phyloP scores from a whole-genome alignment of 495 filamentous ascomycete genomes.

The Trichoderma virens region DNA sequence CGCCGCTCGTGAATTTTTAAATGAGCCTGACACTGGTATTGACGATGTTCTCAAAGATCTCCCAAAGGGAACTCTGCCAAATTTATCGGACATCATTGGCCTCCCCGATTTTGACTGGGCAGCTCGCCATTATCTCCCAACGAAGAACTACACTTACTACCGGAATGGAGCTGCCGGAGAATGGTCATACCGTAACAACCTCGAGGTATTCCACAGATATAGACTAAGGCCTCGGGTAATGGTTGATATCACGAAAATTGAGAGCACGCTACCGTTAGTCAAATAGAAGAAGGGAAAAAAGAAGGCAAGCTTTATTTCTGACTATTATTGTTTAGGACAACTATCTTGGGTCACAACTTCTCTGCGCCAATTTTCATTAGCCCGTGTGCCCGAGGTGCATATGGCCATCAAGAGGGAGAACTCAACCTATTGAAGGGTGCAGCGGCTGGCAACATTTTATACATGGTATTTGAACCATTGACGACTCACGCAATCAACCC shows the following conservation, averaged over 20 bases:
- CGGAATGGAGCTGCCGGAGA: constrained; percentile 34
- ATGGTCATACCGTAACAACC: constrained; percentile 34
- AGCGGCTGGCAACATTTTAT: constrained; percentile 27
- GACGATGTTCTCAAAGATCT: constrained; percentile 17
- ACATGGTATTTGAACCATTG: constrained; percentile 13
- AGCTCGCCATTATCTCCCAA: constrained; percentile 23
- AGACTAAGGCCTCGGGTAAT: constrained; percentile 21
- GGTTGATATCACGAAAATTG: constrained; percentile 28
- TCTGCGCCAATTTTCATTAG: constrained; percentile 37
- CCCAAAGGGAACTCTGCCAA: constrained; percentile 20
- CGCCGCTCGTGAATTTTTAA: constrained; percentile 21
- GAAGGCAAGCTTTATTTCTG: too few relatives aligned
- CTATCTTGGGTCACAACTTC: constrained; percentile 33
- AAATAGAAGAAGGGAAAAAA: constrained; percentile 8
- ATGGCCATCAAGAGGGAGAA: constrained; percentile 29
- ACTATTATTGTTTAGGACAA: constrained; percentile 19
- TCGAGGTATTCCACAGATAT: constrained; percentile 29
- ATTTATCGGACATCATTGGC: constrained; percentile 23
- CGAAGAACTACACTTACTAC: constrained; percentile 31
- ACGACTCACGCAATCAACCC: too few relatives aligned
- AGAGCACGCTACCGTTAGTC: constrained; percentile 16
- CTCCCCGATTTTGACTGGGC: constrained; percentile 31
- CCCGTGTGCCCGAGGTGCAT: constrained; percentile 27
- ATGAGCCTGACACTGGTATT: constrained; percentile 26
- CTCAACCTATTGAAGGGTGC: constrained; percentile 30